Base-by-base conservation (phyloP, 768 basidiomycete species). In the Dioszegia hungarica region DNA sequence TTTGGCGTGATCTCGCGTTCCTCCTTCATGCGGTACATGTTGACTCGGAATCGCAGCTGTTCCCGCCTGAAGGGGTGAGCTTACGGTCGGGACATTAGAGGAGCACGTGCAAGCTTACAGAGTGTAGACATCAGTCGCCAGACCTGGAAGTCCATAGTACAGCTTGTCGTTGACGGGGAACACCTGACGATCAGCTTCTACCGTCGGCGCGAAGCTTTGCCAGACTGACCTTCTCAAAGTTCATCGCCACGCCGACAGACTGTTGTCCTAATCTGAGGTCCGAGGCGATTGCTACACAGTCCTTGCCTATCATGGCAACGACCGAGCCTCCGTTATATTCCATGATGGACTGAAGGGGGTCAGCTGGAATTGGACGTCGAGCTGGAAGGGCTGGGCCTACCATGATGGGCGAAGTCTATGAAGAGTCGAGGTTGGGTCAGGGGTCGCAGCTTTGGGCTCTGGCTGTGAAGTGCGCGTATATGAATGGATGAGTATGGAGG, bases 11-110 rank as follows among this genome's bases (percentile, higher is more conserved):
- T 95, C 72, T 94, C 87, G 61, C 94, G 85, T 74, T 95, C 94
- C 78, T 99, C 94, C 78, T 99, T 99, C 82, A 99, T 97, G 29
- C 90, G 89, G 79, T 97, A 98, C 90, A 98, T 93, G 80, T 99
- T 99, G 56, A 94, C 87, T 63, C 92, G 83, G 79, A 87, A 93
- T 51, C 95, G 86, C 72, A 98, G 87, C 37, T 85, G 83, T 77
- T 98, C 94, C 64, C 85, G 86, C 57, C 93, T 95, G 69, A 0
- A 25, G 19, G 15, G 41, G 22, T 19, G 17, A 34, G 14, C 24
- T 6, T 44, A 24, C 25, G 4, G 27, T 20, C 24, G 14, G 15
- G 10, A 19, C 6, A 24, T 29, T 25, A 46, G 33, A 46, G 36
- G 31, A 2, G 36, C 53, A 48, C 27, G 15, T n/a, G 29, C 4